A percentile compares a stretch with the other conserved stretches of the same genome.
Evolutionary conservation across 805 yeast genomes (phyloP).

Genomic region (Lipomyces lipofer): DNA sequence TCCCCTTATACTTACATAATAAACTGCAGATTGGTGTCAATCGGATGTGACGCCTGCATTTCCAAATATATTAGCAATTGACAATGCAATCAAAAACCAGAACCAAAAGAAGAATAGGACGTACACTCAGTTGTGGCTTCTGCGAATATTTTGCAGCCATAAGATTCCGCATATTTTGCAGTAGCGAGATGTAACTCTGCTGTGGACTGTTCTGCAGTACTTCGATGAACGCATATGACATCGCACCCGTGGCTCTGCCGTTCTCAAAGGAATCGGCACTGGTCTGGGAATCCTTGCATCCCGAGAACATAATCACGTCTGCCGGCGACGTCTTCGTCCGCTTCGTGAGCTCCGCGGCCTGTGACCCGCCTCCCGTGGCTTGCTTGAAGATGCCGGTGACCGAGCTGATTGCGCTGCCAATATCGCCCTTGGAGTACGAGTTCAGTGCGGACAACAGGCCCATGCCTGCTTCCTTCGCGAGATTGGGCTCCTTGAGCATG

Average conservation of each 20-base stretch:
- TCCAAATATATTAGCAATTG: neutral
- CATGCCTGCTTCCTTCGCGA: conserved; percentile 71
- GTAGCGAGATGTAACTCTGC: conserved; percentile 66
- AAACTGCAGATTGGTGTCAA: conserved; percentile 59
- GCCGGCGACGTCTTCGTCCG: conserved; percentile 69
- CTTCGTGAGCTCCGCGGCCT: conserved; percentile 46
- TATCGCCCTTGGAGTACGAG: conserved; percentile 63
- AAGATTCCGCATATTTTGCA: conserved; percentile 68
- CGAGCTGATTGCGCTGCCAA: conserved; percentile 48
- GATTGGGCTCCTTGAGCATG: conserved; percentile 74
- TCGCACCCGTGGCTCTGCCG: conserved; percentile 77
- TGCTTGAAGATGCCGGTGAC: conserved; percentile 42
- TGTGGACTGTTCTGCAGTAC: conserved; percentile 61
- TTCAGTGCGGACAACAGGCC: conserved; percentile 61
- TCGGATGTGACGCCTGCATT: conserved; percentile 83
- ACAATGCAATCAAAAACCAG: neutral
- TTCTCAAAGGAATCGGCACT: conserved; percentile 77
- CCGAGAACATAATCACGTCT: conserved; percentile 73
- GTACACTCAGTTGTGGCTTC: conserved; percentile 79
- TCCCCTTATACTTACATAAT: conserved; percentile 47
- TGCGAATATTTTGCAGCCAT: conserved; percentile 68
- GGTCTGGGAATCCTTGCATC: conserved; percentile 83
- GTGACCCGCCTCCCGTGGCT: conserved; percentile 36
- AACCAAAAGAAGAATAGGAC: conserved; percentile 21
- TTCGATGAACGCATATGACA: conserved; percentile 74